A percentile compares a stretch with the other conserved stretches of the same genome.
Evolutionary conservation across 495 filamentous ascomycete species (phyloP).

Genomic region (Penicillium canescens): DNA sequence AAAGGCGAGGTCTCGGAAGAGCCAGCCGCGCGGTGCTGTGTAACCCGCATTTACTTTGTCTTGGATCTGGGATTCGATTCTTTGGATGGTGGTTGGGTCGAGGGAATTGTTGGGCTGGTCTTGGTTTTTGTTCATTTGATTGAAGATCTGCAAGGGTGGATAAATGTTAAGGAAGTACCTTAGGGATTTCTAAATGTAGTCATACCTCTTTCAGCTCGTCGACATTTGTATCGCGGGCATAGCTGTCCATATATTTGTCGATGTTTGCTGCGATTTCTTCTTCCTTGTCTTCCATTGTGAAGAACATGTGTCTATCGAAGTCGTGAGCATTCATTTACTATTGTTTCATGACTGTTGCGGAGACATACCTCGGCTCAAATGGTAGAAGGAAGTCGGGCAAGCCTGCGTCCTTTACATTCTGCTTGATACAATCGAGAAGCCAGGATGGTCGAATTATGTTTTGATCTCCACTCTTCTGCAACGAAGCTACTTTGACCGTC

Average conservation of each 20-base stretch:
- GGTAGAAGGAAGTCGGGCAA: constrained; percentile 62
- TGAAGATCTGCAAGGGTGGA: constrained; percentile 34
- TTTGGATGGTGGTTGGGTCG: constrained; percentile 40
- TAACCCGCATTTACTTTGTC: constrained; percentile 41
- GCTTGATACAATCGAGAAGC: constrained; percentile 79
- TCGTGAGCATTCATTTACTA: background rate
- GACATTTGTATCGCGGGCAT: constrained; percentile 64
- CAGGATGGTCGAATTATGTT: constrained; percentile 80
- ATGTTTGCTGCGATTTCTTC: constrained; percentile 52
- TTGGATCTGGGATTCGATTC: constrained; percentile 59
- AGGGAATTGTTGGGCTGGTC: constrained; percentile 22
- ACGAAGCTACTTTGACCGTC: constrained; percentile 81
- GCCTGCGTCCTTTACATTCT: constrained; percentile 61
- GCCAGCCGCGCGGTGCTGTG: constrained; percentile 52
- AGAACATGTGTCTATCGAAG: constrained; percentile 55
- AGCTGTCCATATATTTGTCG: constrained; percentile 84
- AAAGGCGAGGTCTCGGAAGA: constrained; percentile 65
- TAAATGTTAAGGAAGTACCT: background rate
- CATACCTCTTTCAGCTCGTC: constrained; percentile 63
- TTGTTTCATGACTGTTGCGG: constrained; percentile 5
- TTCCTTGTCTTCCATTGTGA: constrained; percentile 44
- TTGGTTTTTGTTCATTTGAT: constrained; percentile 43
- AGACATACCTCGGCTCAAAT: constrained; percentile 64
- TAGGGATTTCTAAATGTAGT: background rate
- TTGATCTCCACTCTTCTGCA: constrained; percentile 66